Percentiles rank a stretch among this genome's conserved stretches.
These are phyloP conservation scores for Fusarium nematophilum DNA, from an alignment of 2,329 filamentous ascomycete species.

Conservation along the genomic window DNA sequence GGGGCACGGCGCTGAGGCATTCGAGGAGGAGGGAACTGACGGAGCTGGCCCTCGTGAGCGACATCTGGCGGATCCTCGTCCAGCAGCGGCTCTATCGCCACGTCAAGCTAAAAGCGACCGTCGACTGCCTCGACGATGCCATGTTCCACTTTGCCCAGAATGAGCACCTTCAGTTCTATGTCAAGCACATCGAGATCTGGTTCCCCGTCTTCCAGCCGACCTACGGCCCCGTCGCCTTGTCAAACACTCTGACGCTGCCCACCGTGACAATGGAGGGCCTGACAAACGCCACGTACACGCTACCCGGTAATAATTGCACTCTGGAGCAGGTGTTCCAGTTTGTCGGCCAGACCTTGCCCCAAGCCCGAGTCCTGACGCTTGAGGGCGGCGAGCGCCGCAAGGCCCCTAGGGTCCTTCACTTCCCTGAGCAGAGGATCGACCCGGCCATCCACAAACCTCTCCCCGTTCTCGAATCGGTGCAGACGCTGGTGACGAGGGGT, in stretches of 20 bases:
- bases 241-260: conserved; percentile 59
- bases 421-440: conserved; percentile 38
- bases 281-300: conserved; percentile 67
- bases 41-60: conserved; percentile 71
- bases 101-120: conserved; percentile 79
- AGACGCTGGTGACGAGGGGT: conserved; percentile 77
- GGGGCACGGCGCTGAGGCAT: conserved; percentile 74
- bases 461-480: conserved; percentile 65
- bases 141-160: conserved; percentile 69
- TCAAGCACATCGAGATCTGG: conserved; percentile 81
- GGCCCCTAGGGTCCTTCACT: conserved; percentile 70
- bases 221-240: conserved; percentile 55
- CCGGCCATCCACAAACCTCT: conserved; percentile 50
- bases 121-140: conserved; percentile 69
- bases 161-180: conserved; percentile 69
- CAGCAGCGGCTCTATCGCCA: conserved; percentile 80
- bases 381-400: conserved; percentile 84
- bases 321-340: conserved; percentile 77
- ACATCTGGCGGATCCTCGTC: conserved; percentile 73
- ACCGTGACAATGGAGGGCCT: conserved; percentile 66
- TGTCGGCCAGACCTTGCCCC: conserved; percentile 67
- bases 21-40: conserved; percentile 75
- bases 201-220: conserved; percentile 78
- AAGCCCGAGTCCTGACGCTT: conserved; percentile 74
- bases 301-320: conserved; percentile 74